Conservation (phyloP, 139 green algal genomes). For the Nannochloris sp. region DNA sequence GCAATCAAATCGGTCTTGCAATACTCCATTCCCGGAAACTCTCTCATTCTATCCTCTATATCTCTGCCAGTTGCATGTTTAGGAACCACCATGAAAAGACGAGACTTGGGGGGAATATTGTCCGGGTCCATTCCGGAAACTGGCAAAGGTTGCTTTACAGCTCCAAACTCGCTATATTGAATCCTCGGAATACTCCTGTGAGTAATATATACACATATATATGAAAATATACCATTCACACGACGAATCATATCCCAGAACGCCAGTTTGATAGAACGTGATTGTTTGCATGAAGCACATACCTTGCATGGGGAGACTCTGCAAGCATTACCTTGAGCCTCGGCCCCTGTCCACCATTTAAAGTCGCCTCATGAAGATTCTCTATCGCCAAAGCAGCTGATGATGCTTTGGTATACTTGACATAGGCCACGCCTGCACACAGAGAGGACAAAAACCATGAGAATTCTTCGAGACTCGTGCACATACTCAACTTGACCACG, state of each 20-base stretch:
- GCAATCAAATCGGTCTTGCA: constrained; percentile 86
- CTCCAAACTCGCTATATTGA: no score
- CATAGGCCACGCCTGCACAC: constrained; percentile 65
- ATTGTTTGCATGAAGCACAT: not conserved
- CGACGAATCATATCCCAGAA: no score
- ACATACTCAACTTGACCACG: constrained; percentile 1
- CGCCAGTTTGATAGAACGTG: no score
- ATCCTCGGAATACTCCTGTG: no score
- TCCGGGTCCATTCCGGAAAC: constrained; percentile 55
- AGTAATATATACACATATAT: no score
- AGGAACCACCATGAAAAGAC: constrained; percentile 85
- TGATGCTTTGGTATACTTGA: constrained; percentile 76
- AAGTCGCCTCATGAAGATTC: constrained; percentile 65
- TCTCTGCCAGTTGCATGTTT: constrained; percentile 59
- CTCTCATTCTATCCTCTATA: constrained; percentile 63
- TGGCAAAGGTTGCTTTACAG: no score
- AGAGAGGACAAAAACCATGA: not conserved
- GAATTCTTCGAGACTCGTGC: no score
- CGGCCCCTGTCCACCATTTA: constrained; percentile 77
- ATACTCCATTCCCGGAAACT: constrained; percentile 73
- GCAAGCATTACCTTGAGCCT: constrained; percentile 83
- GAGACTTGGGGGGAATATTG: constrained; percentile 71
- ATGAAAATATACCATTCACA: no score
- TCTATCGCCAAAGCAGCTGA: constrained; percentile 73
- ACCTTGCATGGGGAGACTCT: constrained; percentile 57